Base-by-base conservation (phyloP, 768 basidiomycete genomes). In the Cystoderma amianthinum region DNA sequence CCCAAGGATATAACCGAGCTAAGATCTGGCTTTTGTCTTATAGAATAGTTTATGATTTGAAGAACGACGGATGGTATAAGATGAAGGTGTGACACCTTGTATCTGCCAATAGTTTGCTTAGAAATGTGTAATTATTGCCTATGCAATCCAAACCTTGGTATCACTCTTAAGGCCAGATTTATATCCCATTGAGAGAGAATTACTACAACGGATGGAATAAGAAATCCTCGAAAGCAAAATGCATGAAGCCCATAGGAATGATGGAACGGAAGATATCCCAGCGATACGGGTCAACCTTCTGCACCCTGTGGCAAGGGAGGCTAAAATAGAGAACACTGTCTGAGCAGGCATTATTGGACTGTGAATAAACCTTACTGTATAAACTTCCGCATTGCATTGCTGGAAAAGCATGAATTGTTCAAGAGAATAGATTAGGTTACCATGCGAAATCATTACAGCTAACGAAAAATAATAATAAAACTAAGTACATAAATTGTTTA, bases 371-470 rank as follows among this genome's bases (percentile, higher is more conserved):
- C 67, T 24, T 52, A 78, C 79, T 19, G 53, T 53, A 45, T 58
- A 55, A 0, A 72, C 64, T 36, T 68, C 62, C 5, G 53, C 39
- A 0, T 42, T 34, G 15, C 58, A 65, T 15, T 54, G 42, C 1
- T 13, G 20, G 3, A 67, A 5, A 2, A 71, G 55, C 0, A 61
- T 45, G 0, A 48, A 24, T 53, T 83, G 74, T 1, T 38, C 36
- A 0, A 78, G 10, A 1, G 74, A 68, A 42, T 57, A 65, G 18
- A 72, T 58, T 13, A 84, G 34, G 53, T 85, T 85, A 35, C 76
- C 76, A 49, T 85, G 83, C 1, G 83, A 76, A 19, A 83, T 74
- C 82, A 79, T 82, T n/a, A 85, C 78, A 5, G 74, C 84, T 85
- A n/a, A n/a, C n/a, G n/a, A n/a, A n/a, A n/a, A n/a, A n/a, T n/a